Conservation (phyloP, 2,329 filamentous ascomycete species). For the Apiospora aurea region DNA sequence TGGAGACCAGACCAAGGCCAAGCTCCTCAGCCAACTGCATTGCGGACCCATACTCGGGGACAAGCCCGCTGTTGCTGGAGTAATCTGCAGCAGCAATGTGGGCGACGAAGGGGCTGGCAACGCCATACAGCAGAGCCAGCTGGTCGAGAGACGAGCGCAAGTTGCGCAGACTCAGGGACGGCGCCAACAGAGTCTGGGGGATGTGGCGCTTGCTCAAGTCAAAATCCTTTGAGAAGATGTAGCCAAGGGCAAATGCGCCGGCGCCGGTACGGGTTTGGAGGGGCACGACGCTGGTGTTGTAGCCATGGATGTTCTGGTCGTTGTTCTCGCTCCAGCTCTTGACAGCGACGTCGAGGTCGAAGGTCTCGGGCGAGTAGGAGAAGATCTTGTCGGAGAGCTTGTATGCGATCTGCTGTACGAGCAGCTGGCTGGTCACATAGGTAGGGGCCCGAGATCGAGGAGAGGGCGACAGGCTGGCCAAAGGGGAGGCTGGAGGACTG, state of each 20-base stretch:
- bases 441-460: slow-evolving; percentile 83
- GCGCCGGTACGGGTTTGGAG: slow-evolving; percentile 90
- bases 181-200: slow-evolving; percentile 88
- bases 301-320: slow-evolving; percentile 83
- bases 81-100: slow-evolving; percentile 95
- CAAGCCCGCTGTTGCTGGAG: slow-evolving; percentile 70
- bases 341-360: slow-evolving; percentile 85
- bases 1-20: slow-evolving; percentile 84
- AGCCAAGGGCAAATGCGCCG: slow-evolving; percentile 89
- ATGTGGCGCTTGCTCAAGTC: slow-evolving; percentile 90
- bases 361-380: slow-evolving; percentile 92
- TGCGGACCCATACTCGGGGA: slow-evolving; percentile 85
- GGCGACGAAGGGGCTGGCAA: slow-evolving; percentile 90
- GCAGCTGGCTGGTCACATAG: slow-evolving; percentile 90
- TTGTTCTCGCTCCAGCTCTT: slow-evolving; percentile 75
- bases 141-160: slow-evolving; percentile 89
- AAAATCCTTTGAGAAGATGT: slow-evolving; percentile 97
- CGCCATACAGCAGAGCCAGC: slow-evolving; percentile 87
- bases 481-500: slow-evolving; percentile 63
- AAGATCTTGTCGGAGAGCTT: slow-evolving; percentile 96
- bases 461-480: slow-evolving; percentile 60
- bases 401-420: slow-evolving; percentile 96
- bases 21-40: slow-evolving; percentile 87
- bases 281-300: slow-evolving; percentile 77
- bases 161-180: slow-evolving; percentile 80